Conservation (phyloP, 768 basidiomycete genomes). For the Tephrocybe sp. region DNA sequence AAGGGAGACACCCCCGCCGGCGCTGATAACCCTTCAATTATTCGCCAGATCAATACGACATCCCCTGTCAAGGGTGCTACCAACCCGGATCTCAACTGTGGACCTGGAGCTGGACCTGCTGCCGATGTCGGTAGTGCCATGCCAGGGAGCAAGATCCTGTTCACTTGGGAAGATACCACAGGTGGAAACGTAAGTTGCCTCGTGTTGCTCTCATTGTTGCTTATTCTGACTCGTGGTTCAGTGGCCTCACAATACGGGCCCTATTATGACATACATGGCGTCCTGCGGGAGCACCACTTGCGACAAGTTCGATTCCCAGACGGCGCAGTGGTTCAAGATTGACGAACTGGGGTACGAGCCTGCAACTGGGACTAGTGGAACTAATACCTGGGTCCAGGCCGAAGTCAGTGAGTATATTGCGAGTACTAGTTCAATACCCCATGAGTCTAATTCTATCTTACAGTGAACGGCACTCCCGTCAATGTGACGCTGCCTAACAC, state of each 20-base stretch:
- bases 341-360: conserved; percentile 41
- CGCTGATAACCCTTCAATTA: conserved; percentile 30
- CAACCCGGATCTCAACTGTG: conserved; percentile 62
- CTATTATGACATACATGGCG: conserved; percentile 75
- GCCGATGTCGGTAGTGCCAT: conserved; percentile 51
- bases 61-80: conserved; percentile 54
- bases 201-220: neutral
- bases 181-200: conserved; percentile 21
- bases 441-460: neutral
- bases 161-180: too few species aligned
- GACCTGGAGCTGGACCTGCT: conserved; percentile 50
- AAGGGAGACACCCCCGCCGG: conserved; percentile 32
- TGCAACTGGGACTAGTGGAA: conserved; percentile 26
- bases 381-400: conserved; percentile 49
- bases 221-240: conserved; percentile 10
- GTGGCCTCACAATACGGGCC: conserved; percentile 62
- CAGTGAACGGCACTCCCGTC: conserved; percentile 42
- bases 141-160: conserved; percentile 6
- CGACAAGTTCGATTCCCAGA: conserved; percentile 54
- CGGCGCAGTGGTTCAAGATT: conserved; percentile 78
- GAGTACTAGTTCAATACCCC: neutral
- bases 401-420: conserved; percentile 45
- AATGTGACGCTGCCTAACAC: conserved; percentile 46
- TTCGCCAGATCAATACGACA: conserved; percentile 38
- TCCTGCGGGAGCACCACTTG: conserved; percentile 58